These are phyloP conservation scores for Aspergillus intermedius DNA, from an alignment of 2,329 filamentous ascomycete genomes.

Conservation along the genomic window DNA sequence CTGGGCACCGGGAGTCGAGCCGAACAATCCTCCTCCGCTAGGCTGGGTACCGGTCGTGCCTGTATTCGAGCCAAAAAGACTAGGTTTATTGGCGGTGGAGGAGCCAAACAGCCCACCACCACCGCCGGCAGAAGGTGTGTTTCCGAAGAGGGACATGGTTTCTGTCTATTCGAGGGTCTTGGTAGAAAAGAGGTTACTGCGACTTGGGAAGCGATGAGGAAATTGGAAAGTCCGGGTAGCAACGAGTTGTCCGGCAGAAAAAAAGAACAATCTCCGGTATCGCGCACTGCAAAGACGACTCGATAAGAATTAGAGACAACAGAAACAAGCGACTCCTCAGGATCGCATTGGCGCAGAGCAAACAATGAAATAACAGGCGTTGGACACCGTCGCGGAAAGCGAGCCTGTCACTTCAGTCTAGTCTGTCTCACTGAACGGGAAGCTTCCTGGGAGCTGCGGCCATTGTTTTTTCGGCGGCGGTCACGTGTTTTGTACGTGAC, in stretches of 20 bases:
- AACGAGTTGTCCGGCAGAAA: too few species aligned
- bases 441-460: not conserved
- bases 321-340: too few species aligned
- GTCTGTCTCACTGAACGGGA: not conserved
- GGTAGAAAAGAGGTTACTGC: too few species aligned
- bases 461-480: not conserved
- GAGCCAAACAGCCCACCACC: conserved; percentile 23
- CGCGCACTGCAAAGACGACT: too few species aligned
- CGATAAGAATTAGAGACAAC: too few species aligned
- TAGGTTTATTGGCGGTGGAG: conserved; percentile 27
- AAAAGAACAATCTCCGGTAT: too few species aligned
- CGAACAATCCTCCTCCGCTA: conserved; percentile 2
- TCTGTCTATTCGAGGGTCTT: too few species aligned
- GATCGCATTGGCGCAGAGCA: too few species aligned
- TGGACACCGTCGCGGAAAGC: not conserved
- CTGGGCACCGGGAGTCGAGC: conserved; percentile 16
- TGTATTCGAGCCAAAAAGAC: conserved; percentile 30
- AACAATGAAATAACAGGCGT: not conserved
- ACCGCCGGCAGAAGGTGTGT: conserved; percentile 13
- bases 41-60: not conserved
- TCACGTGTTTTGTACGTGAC: not conserved
- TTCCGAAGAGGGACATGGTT: conserved; percentile 36
- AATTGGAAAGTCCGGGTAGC: too few species aligned
- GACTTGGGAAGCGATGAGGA: too few species aligned
- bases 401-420: not conserved